Evolutionary conservation across 208 protist genomes (phyloP), one percentile per base, ranked within the genome.

Genomic region (Crithidia expoeki): DNA sequence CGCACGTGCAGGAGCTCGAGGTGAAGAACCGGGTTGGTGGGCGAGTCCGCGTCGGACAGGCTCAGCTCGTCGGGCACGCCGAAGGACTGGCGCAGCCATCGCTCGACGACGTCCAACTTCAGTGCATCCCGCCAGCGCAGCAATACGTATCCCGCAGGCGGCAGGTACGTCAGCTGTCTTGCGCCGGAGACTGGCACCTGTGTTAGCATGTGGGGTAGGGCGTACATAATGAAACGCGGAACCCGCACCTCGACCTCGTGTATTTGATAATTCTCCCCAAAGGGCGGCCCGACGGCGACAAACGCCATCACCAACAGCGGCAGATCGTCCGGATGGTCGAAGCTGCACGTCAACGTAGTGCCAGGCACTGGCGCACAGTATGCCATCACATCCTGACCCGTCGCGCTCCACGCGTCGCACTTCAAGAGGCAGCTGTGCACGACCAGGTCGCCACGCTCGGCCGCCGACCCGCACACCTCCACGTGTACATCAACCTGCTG

Each of bases 151-250:
- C 79, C 85, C 5, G 46, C 49, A 0, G 83, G 92, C 14, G 51
- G 51, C 0, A 27, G 17, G 53, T 78, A 88, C 17, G 59, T 2
- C 27, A 68, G 12, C 28, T 47, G 53, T 27, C 4, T 25, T 44
- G 16, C 21, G 4, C 12, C 33, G 2, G 28, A 28, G 17, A 33
- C 7, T 17, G 42, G 28, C 6, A 42, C 7, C 21, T 69, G 68
- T 10, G 9, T 42, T 23, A 78, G 23, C n/a, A 56, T 60, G 33
- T 46, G 46, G 32, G 69, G 77, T 30, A 79, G 51, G 32, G 65
- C 66, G 79, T 88, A 97, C 85, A 97, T 95, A 38, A 86, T 65
- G 79, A 97, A 98, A 61, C 76, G 84, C 2, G 96, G 95, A 32
- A 98, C 71, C 7, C 46, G 50, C 47, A 96, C 42, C 11, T 46